Evolutionary conservation across 1,284 basidiomycete species (phyloP).

Genomic region (Trametes pubescens): DNA sequence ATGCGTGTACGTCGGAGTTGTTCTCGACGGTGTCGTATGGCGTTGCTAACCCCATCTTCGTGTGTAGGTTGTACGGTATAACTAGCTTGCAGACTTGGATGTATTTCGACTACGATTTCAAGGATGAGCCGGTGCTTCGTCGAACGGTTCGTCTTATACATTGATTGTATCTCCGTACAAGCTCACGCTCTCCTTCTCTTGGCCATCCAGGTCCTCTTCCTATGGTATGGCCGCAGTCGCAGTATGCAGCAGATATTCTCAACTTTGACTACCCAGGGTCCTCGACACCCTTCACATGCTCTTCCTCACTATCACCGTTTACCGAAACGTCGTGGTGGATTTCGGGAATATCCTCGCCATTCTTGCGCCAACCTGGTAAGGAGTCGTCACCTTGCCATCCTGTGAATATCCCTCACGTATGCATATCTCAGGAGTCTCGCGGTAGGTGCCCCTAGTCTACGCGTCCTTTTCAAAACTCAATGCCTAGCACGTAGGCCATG

Average conservation of each 20-base stretch:
- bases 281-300: constrained; percentile 21
- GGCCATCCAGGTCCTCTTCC: constrained; percentile 4
- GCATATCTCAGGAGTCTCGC: neutral
- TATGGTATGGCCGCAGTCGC: constrained; percentile 11
- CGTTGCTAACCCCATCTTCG: neutral
- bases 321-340: constrained; percentile 16
- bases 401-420: neutral
- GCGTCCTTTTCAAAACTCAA: neutral
- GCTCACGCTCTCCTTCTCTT: no score
- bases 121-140: constrained; percentile 9
- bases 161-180: neutral
- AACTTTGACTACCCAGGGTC: neutral
- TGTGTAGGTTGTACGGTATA: constrained; percentile 19
- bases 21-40: neutral
- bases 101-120: constrained; percentile 18
- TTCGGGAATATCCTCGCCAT: constrained; percentile 15
- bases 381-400: neutral
- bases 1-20: constrained; percentile 13
- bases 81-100: constrained; percentile 25
- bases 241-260: neutral
- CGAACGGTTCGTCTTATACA: constrained; percentile 5
- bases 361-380: constrained; percentile 19
- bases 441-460: neutral
- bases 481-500: constrained; percentile 3
- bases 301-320: constrained; percentile 16